Base-by-base conservation (phyloP, 768 basidiomycete species). In the Arthromyces matolae region DNA sequence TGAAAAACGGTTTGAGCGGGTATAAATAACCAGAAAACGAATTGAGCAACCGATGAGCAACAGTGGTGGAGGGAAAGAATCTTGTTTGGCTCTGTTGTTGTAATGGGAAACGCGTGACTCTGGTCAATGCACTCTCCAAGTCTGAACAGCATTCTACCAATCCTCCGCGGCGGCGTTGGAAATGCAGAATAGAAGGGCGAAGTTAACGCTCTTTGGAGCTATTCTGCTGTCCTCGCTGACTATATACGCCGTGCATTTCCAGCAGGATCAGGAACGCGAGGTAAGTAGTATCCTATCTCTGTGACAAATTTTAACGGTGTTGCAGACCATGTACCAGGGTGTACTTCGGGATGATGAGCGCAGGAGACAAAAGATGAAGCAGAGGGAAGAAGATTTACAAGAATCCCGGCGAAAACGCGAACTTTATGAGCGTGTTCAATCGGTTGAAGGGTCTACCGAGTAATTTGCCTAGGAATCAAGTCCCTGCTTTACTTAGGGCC, bases 331-430 rank as follows among this genome's bases (percentile, higher is more conserved):
- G 93, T 95, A 89, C 61, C 75, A 85, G 61, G 93, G 93, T 20
- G 94, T 96, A 2, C 60, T 95, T 37, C 80, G 83, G 42, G 93
- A 96, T 61, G 94, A 97, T 59, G 88, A 83, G 57, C 83, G 92
- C 20, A 72, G 87, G 51, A 72, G 65, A 58, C 78, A 83, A 59
- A 93, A 92, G 67, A 78, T 79, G 78, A 73, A 55, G 39, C 78
- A 82, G 64, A 75, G 84, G 52, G 78, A 85, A 62, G 78, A 74
- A 49, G 85, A 80, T 0, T 65, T 84, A 19, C 70, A 77, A 40
- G 76, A 78, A 39, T 89, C 88, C 0, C 71, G 71, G 51, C 70
- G 71, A 55, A 89, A 81, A 60, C 76, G 84, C 22, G 81, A 80
- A 53, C 37, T 81, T 14, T 91, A 86, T 56, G 89, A 88, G 65